Base-by-base conservation (phyloP, 768 basidiomycete species). In the Flagelloscypha sp. region DNA sequence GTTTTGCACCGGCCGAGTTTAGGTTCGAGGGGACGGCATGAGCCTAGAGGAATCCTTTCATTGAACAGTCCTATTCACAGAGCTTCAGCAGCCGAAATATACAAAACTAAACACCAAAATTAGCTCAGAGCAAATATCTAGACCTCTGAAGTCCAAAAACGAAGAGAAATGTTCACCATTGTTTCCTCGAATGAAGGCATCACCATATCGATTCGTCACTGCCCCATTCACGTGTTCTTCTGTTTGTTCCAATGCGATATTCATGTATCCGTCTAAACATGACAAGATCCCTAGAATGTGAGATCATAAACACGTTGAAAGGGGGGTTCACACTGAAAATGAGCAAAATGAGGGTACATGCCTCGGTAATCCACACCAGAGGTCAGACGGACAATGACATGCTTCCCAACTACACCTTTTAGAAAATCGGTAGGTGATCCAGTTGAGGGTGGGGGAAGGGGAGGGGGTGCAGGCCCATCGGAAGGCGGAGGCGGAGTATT, bases 181-280 rank as follows among this genome's bases (percentile, higher is more conserved):
- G 57, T 93, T 93, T 22, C 90, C 90, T 30, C 89, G 67, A 42
- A 99, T 86, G 59, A 98, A 99, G 17, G 92, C 84, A 58, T 99
- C 93, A 2, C 94, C 92, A 48, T 94, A 97, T 41, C 69, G 72
- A 53, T 93, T 94, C 22, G 86, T 93, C 31, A 85, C 71, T n/a
- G 59, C 49, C 3, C 92, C 92, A 43, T 85, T 81, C 7, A 93
- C 87, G 56, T 92, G 79, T 59, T 99, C 95, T 60, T 95, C 90
- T 3, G 93, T 95, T 57, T 95, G 87, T 60, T 99, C 95, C 23
- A 98, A 62, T 10, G 90, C 95, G 33, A 98, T 94, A 61, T 98
- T 98, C 95, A 99, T 98, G 59, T 95, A 98, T 0, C 93, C 93
- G 58, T 98, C 95, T 16, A 98, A 71, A 52, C 95, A 98, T 3